Conservation (phyloP, 2,329 filamentous ascomycete genomes). For the Clathrospora elynae region DNA sequence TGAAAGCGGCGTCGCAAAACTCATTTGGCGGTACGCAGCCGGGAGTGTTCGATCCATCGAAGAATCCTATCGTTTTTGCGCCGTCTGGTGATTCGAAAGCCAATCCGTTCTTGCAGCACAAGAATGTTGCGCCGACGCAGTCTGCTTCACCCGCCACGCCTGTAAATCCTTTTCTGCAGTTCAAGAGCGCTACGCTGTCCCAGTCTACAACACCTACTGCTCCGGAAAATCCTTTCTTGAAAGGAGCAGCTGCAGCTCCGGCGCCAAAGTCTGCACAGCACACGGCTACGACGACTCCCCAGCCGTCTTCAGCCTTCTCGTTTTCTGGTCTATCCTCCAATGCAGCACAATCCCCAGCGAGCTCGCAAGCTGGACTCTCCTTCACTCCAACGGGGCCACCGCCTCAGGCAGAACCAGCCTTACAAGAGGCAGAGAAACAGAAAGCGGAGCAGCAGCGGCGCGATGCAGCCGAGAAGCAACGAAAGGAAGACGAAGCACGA, state of each 20-base stretch:
- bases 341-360: background rate
- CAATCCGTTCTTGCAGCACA: constrained; percentile 19
- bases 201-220: background rate
- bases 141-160: constrained; percentile 1
- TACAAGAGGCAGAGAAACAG: constrained; percentile 22
- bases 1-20: constrained; percentile 8
- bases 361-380: constrained; percentile 13
- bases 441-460: constrained; percentile 20
- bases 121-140: background rate
- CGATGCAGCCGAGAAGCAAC: constrained; percentile 18
- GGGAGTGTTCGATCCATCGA: constrained; percentile 37
- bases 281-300: constrained; percentile 8
- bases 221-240: constrained; percentile 10
- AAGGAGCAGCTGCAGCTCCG: background rate
- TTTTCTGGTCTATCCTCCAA: constrained; percentile 8
- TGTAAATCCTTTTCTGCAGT: constrained; percentile 13
- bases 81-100: constrained; percentile 7
- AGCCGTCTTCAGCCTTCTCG: constrained; percentile 9
- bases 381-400: constrained; percentile 23
- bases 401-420: constrained; percentile 10
- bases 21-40: constrained; percentile 16
- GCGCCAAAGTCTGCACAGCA: constrained; percentile 1
- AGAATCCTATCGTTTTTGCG: constrained; percentile 36
- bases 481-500: constrained; percentile 17
- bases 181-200: background rate